A percentile compares a stretch with the other conserved stretches of the same genome.
Evolutionary conservation across 495 filamentous ascomycete species (phyloP).

Genomic region (Rhypophila decipiens): DNA sequence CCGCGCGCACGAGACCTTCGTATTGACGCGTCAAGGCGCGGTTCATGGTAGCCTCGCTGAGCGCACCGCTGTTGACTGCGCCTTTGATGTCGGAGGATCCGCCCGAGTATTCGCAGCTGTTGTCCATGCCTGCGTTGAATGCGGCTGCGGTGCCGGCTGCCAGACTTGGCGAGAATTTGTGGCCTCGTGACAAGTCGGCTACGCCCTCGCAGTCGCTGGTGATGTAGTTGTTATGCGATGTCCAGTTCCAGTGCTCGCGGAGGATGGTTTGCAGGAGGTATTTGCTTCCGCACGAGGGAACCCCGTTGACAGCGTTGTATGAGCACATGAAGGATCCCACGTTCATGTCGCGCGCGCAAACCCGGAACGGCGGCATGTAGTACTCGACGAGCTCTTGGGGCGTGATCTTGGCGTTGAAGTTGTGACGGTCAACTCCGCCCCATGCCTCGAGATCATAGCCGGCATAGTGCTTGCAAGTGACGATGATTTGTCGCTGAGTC

Average conservation of each 20-base stretch:
- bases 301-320: slow-evolving; percentile 43
- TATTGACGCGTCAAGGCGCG: slow-evolving; percentile 17
- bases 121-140: slow-evolving; percentile 16
- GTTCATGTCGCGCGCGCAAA: slow-evolving; percentile 37
- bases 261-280: slow-evolving; percentile 38
- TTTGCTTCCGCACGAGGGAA: slow-evolving; percentile 36
- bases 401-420: slow-evolving; percentile 35
- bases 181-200: slow-evolving; percentile 11
- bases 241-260: slow-evolving; percentile 42
- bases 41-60: slow-evolving; percentile 14
- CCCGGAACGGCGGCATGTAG: slow-evolving; percentile 41
- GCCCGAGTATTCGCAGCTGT: slow-evolving; percentile 23
- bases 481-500: slow-evolving; percentile 9
- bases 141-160: slow-evolving; percentile 16
- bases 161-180: slow-evolving; percentile 26
- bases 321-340: slow-evolving; percentile 45
- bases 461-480: slow-evolving; percentile 39
- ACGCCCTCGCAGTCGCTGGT: slow-evolving; percentile 42
- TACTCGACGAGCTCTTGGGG: slow-evolving; percentile 43
- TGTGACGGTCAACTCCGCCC: slow-evolving; percentile 21
- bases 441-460: slow-evolving; percentile 54
- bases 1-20: slow-evolving; percentile 43
- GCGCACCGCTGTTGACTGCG: slow-evolving; percentile 11
- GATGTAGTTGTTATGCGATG: slow-evolving; percentile 36
- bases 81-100: slow-evolving; percentile 17